These are phyloP conservation scores for Tinospora cordifolia DNA, from an alignment of 164 flowering plant species.

Conservation along the genomic window DNA sequence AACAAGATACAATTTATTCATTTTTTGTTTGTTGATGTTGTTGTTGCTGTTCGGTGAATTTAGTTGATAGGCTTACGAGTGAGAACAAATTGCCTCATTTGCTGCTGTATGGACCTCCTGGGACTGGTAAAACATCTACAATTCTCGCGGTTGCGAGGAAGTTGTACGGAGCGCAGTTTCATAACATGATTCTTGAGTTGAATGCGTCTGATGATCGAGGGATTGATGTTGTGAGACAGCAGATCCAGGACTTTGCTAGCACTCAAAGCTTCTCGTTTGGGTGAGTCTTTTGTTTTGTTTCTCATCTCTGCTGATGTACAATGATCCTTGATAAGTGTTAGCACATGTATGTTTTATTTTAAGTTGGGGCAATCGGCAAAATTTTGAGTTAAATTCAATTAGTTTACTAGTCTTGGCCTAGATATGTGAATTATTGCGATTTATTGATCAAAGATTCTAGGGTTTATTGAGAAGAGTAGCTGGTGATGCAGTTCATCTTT, in stretches of 20 bases:
- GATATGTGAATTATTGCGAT: no score
- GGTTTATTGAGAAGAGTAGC: no score
- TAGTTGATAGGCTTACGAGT: conserved; percentile 71
- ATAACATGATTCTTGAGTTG: conserved; percentile 88
- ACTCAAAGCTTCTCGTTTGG: conserved; percentile 97
- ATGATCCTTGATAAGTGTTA: no score
- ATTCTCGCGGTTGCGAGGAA: conserved; percentile 91
- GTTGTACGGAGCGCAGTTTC: conserved; percentile 68
- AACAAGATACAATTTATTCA: conserved; percentile 13
- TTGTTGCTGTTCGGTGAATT: conserved; percentile 8
- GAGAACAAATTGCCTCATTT: conserved; percentile 92
- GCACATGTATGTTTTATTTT: no score
- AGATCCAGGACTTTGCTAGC: conserved; percentile 97
- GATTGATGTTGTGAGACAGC: conserved; percentile 86
- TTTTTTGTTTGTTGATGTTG: conserved; percentile 11
- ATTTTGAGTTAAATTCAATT: no score
- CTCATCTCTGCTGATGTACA: no score
- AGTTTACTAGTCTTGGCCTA: no score
- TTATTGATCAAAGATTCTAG: no score
- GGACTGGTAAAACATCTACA: conserved; percentile 96
- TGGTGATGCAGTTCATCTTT: no score
- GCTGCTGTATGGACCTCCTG: conserved; percentile 91
- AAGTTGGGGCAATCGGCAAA: no score
- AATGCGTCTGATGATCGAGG: conserved; percentile 97
- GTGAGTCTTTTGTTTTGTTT: conserved; percentile 25